Evolutionary conservation across 257 asterid species (phyloP).

Genomic region (Perilla frutescens): DNA sequence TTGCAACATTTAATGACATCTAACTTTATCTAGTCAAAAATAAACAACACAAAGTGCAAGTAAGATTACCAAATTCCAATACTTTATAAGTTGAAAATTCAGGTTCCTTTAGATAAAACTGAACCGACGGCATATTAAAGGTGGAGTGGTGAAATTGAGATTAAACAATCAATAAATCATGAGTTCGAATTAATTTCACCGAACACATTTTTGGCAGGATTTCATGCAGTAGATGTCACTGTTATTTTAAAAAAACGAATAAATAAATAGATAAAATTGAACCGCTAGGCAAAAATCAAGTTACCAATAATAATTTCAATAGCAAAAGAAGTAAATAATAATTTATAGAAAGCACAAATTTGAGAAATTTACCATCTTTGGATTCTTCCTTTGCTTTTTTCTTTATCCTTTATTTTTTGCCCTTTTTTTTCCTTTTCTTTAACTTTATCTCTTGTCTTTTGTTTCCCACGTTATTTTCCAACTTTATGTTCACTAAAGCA

Average conservation of each 20-base stretch:
- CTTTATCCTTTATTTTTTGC: not conserved
- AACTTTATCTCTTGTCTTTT: slow-evolving; percentile 30
- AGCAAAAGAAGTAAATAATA: not conserved
- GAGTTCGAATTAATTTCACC: no score
- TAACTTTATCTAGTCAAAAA: not conserved
- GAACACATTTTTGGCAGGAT: no score
- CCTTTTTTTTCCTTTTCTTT: not conserved
- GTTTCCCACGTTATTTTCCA: slow-evolving; percentile 45
- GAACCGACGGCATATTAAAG: no score
- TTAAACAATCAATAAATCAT: no score
- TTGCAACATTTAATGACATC: not conserved
- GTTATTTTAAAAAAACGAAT: no score
- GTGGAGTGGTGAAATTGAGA: no score
- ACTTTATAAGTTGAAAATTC: no score
- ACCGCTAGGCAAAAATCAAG: no score
- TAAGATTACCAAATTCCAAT: not conserved
- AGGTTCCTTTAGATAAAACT: no score
- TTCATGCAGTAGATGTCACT: no score
- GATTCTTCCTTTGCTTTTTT: not conserved
- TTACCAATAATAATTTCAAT: not conserved
- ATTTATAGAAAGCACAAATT: not conserved
- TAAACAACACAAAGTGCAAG: not conserved
- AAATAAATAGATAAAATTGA: no score
- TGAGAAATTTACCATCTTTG: slow-evolving; percentile 31
- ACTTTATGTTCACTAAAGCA: slow-evolving; percentile 44